Evolutionary conservation across 2,329 filamentous ascomycete genomes (phyloP).

Genomic region (Fusarium domesticum): DNA sequence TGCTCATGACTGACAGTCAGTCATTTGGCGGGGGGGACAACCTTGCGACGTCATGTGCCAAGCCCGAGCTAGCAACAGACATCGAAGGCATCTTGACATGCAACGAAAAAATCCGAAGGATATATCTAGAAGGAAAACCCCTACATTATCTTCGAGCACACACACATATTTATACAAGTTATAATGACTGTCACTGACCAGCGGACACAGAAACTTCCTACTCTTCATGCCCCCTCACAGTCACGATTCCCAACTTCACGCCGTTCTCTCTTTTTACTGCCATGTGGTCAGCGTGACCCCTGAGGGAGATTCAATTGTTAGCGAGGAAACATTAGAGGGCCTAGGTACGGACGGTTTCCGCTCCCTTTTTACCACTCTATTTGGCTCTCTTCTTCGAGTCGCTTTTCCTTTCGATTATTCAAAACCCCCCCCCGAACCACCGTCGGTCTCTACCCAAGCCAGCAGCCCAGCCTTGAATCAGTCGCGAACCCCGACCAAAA

Average conservation of each 20-base stretch:
- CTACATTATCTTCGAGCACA: too few species aligned
- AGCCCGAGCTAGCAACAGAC: slow-evolving; percentile 13
- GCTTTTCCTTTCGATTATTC: slow-evolving; percentile 47
- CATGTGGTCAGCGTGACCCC: slow-evolving; percentile 84
- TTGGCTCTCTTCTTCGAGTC: slow-evolving; percentile 72
- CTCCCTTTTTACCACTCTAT: slow-evolving; percentile 65
- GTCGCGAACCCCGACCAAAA: slow-evolving; percentile 8
- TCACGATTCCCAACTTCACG: slow-evolving; percentile 67
- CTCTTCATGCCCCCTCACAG: slow-evolving; percentile 74
- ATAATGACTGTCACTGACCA: slow-evolving; percentile 19
- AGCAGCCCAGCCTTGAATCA: slow-evolving; percentile 14
- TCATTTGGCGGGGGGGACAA: slow-evolving; percentile 26
- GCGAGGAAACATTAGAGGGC: slow-evolving; percentile 86
- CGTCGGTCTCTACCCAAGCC: slow-evolving; percentile 16
- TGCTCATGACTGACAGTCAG: slow-evolving; percentile 28
- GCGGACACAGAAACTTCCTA: slow-evolving; percentile 71
- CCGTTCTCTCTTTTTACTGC: slow-evolving; percentile 87
- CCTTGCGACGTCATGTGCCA: slow-evolving; percentile 31
- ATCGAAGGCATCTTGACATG: slow-evolving; percentile 7
- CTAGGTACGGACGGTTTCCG: slow-evolving; percentile 74
- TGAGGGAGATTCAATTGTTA: slow-evolving; percentile 90
- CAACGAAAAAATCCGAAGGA: not conserved
- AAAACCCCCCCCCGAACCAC: slow-evolving; percentile 27
- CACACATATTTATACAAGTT: too few species aligned
- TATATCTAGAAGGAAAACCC: too few species aligned